Conservation (phyloP, 495 filamentous ascomycete species). For the Penicillium daleae region DNA sequence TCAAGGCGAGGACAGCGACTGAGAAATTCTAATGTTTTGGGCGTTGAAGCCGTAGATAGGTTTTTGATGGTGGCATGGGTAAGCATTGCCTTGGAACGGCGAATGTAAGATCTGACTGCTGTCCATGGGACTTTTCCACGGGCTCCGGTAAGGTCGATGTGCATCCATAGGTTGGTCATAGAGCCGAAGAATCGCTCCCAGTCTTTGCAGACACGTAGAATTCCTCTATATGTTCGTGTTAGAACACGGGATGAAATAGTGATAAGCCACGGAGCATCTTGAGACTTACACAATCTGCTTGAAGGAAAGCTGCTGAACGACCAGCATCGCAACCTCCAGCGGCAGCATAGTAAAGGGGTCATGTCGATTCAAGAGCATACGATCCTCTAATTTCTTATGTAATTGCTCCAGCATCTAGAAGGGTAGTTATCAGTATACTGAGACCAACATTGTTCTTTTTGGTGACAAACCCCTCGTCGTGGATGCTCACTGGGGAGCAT, state of each 20-base stretch:
- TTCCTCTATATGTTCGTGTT: slow-evolving; percentile 33
- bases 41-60: slow-evolving; percentile 27
- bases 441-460: not conserved
- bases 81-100: slow-evolving; percentile 42
- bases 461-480: slow-evolving; percentile 47
- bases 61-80: slow-evolving; percentile 46
- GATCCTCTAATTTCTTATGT: slow-evolving; percentile 48
- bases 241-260: not conserved
- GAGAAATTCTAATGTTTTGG: slow-evolving; percentile 37
- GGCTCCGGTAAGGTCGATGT: slow-evolving; percentile 54
- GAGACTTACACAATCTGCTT: slow-evolving; percentile 52
- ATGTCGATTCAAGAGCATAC: slow-evolving; percentile 32
- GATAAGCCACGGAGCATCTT: not conserved
- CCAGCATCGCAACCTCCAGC: slow-evolving; percentile 50
- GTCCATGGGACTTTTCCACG: slow-evolving; percentile 41
- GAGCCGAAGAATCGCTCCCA: slow-evolving; percentile 55
- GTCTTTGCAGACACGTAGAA: slow-evolving; percentile 55
- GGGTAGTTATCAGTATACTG: not conserved
- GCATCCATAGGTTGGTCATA: slow-evolving; percentile 50
- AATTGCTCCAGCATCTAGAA: slow-evolving; percentile 46
- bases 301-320: slow-evolving; percentile 51
- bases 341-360: slow-evolving; percentile 56
- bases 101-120: slow-evolving; percentile 49
- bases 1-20: slow-evolving; percentile 45
- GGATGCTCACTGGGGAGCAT: slow-evolving; percentile 47